Percentiles rank a stretch among this genome's conserved stretches.
phyloP scores from a whole-genome alignment of 2,329 filamentous ascomycete genomes.

The Fusarium zealandicum region DNA sequence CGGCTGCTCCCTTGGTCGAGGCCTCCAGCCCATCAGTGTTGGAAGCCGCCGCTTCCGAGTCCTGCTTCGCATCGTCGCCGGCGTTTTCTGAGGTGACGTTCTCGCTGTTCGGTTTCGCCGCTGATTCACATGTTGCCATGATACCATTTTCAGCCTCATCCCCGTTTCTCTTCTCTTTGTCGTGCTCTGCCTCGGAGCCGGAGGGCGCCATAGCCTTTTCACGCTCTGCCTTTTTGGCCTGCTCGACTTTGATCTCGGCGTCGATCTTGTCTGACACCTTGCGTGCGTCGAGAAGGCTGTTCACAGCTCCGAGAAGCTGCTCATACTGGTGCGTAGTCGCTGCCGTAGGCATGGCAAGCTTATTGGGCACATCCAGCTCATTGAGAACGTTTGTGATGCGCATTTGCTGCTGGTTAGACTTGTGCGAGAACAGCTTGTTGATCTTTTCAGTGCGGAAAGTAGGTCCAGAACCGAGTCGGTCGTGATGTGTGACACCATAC shows the following conservation, averaged over 20 bases:
- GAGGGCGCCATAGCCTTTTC: conserved; percentile 48
- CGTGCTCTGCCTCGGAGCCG: conserved; percentile 25
- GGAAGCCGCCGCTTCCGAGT: conserved; percentile 15
- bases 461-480: conserved; percentile 84
- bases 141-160: conserved; percentile 23
- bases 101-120: conserved; percentile 21
- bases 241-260: conserved; percentile 69
- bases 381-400: conserved; percentile 76
- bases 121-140: conserved; percentile 6
- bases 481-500: conserved; percentile 86
- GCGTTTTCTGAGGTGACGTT: conserved; percentile 8
- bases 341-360: conserved; percentile 78
- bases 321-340: conserved; percentile 76
- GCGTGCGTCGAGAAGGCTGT: conserved; percentile 72
- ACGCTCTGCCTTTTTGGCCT: conserved; percentile 62
- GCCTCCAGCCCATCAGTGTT: conserved; percentile 19
- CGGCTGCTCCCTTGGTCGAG: conserved; percentile 25
- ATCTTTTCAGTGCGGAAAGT: conserved; percentile 88
- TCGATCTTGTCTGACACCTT: conserved; percentile 81
- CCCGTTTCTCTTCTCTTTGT: conserved; percentile 23
- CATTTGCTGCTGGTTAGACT: conserved; percentile 76
- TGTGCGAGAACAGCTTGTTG: conserved; percentile 78
- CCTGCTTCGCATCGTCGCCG: conserved; percentile 31
- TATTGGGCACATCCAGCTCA: conserved; percentile 73
- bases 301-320: conserved; percentile 71